phyloP scores from a whole-genome alignment of 1,284 basidiomycete genomes.

The Caloboletus inedulis region DNA sequence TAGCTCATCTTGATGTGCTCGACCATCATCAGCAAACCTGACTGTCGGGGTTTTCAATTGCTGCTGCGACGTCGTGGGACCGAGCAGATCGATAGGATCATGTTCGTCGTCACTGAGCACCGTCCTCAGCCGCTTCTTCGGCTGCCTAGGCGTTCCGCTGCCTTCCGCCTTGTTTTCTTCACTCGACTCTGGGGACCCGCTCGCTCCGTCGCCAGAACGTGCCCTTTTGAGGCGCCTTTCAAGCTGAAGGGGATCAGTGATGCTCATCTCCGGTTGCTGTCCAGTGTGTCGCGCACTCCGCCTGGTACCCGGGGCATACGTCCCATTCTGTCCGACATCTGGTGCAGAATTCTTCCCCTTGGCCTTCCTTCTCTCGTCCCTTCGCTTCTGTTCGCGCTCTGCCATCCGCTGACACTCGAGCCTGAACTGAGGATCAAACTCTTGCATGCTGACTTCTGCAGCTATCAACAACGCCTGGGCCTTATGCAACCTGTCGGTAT shows the following conservation, averaged over 20 bases:
- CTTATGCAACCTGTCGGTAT: slow-evolving; percentile 74
- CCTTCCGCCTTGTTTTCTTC: slow-evolving; percentile 42
- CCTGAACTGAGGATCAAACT: slow-evolving; percentile 82
- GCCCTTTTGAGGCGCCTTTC: slow-evolving; percentile 72
- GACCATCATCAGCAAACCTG: slow-evolving; percentile 40
- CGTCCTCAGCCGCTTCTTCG: slow-evolving; percentile 54
- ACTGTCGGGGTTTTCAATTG: slow-evolving; percentile 37
- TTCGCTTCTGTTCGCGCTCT: slow-evolving; percentile 67
- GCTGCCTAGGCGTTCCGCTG: slow-evolving; percentile 34
- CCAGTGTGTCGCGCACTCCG: slow-evolving; percentile 73
- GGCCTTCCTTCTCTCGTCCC: slow-evolving; percentile 55
- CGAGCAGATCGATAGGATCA: slow-evolving; percentile 45
- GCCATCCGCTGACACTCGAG: slow-evolving; percentile 91
- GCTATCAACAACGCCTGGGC: slow-evolving; percentile 91
- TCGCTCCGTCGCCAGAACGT: slow-evolving; percentile 55
- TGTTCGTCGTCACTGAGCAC: slow-evolving; percentile 43
- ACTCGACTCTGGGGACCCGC: slow-evolving; percentile 54
- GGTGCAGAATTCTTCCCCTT: slow-evolving; percentile 35
- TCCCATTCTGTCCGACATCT: slow-evolving; percentile 28
- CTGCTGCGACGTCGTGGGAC: slow-evolving; percentile 32
- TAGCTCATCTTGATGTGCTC: slow-evolving; percentile 18
- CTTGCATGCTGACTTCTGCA: slow-evolving; percentile 82
- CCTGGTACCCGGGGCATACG: slow-evolving; percentile 46
- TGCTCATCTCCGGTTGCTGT: slow-evolving; percentile 60
- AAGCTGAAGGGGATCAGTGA: slow-evolving; percentile 68